Percentiles rank a stretch among this genome's conserved stretches.
These are phyloP conservation scores for Globisporangium nagaii DNA, from an alignment of 352 stramenopile genomes.

Conservation along the genomic window DNA sequence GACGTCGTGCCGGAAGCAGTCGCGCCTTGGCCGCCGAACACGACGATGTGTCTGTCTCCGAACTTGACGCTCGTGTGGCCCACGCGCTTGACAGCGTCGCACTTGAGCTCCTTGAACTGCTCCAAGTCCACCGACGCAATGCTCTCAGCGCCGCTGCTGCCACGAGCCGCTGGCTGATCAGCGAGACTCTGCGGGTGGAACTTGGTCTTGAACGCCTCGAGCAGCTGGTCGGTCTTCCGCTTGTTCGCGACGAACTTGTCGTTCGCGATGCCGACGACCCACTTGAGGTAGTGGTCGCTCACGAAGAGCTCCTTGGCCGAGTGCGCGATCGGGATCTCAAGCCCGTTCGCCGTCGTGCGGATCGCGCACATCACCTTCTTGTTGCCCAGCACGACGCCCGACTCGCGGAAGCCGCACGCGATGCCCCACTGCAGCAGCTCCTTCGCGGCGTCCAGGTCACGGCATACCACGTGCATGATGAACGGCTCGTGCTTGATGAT, in stretches of 20 bases:
- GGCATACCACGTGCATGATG: conserved; percentile 90
- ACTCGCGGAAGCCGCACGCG: conserved; percentile 83
- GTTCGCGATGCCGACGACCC: conserved; percentile 78
- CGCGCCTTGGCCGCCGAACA: conserved; percentile 68
- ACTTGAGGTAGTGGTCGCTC: conserved; percentile 59
- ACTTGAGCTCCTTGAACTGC: conserved; percentile 9
- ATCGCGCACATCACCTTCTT: conserved; percentile 90
- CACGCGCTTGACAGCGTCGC: conserved; percentile 40
- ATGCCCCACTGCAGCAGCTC: conserved; percentile 80
- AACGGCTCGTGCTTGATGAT: conserved; percentile 91
- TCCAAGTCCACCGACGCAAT: conserved; percentile 10
- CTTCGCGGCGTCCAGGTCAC: conserved; percentile 71
- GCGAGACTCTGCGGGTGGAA: conserved; percentile 14
- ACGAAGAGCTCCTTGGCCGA: conserved; percentile 45
- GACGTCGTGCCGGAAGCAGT: conserved; percentile 52
- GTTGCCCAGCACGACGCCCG: conserved; percentile 82
- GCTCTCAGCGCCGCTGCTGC: background rate
- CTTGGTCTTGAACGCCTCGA: conserved; percentile 41
- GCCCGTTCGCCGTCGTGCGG: conserved; percentile 77
- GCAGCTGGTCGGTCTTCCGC: conserved; percentile 64
- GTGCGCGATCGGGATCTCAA: conserved; percentile 84
- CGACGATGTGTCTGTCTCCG: conserved; percentile 27
- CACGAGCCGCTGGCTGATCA: background rate
- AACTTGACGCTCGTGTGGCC: conserved; percentile 59
- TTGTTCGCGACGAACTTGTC: conserved; percentile 82